Evolutionary conservation across 176 grass and related monocot species (phyloP).

Genomic region (Oryza glaberrima): DNA sequence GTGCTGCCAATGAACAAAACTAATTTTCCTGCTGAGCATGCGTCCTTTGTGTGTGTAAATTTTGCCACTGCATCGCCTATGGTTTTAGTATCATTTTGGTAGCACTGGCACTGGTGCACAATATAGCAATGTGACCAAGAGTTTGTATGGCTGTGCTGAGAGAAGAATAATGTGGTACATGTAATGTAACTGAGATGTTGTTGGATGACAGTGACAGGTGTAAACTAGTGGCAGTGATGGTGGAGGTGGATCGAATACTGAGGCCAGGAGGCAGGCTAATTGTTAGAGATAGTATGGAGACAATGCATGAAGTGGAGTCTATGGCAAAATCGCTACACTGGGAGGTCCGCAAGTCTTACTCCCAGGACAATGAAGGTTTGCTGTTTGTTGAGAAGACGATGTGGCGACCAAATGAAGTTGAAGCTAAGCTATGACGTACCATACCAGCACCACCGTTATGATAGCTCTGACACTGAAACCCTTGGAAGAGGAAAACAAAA

Average conservation of each 20-base stretch:
- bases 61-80: not conserved
- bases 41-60: not conserved
- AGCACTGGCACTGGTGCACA: not conserved
- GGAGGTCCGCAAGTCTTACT: constrained; percentile 66
- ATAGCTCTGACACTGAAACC: not conserved
- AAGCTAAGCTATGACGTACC: constrained; percentile 39
- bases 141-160: not conserved
- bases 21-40: not conserved
- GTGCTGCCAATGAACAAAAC: not conserved
- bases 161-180: not conserved
- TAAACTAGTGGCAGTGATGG: constrained; percentile 55
- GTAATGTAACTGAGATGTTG: not conserved
- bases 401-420: constrained; percentile 61
- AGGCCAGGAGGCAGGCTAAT: constrained; percentile 76
- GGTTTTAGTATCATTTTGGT: not conserved
- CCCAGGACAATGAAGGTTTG: constrained; percentile 66
- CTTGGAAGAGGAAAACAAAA: not conserved
- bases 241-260: constrained; percentile 78
- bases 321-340: constrained; percentile 67
- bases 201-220: constrained; percentile 53
- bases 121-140: not conserved
- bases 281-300: constrained; percentile 63
- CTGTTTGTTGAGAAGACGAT: constrained; percentile 64
- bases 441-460: not conserved
- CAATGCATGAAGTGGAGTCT: constrained; percentile 53